These are phyloP conservation scores for Salvia hispanica DNA, from an alignment of 257 asterid species.

Conservation along the genomic window DNA sequence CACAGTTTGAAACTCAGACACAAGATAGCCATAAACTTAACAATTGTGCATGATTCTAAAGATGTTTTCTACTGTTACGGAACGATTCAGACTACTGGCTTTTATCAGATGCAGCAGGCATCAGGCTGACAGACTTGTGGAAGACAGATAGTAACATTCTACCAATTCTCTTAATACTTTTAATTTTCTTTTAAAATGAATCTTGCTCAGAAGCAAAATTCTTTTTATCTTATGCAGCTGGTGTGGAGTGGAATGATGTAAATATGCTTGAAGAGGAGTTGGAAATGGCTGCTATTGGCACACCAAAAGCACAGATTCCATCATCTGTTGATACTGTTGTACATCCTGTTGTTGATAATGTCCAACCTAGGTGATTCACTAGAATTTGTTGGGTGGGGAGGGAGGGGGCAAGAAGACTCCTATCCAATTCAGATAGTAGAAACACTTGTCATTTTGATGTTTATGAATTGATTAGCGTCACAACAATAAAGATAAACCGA, in stretches of 20 bases:
- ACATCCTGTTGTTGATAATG: slow-evolving; percentile 39
- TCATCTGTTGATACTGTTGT: slow-evolving; percentile 42
- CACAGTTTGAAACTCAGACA: slow-evolving; percentile 44
- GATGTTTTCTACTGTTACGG: slow-evolving; percentile 45
- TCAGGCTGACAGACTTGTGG: slow-evolving; percentile 97
- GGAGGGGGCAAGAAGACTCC: neutral
- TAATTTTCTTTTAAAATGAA: neutral
- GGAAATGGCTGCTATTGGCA: slow-evolving; percentile 51
- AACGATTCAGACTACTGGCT: slow-evolving; percentile 91
- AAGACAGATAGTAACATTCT: slow-evolving; percentile 64
- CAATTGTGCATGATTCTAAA: slow-evolving; percentile 37
- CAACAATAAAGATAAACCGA: no score
- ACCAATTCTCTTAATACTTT: slow-evolving; percentile 15
- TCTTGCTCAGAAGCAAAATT: slow-evolving; percentile 13
- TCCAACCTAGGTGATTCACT: slow-evolving; percentile 57
- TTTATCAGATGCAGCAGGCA: no score
- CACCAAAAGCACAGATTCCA: slow-evolving; percentile 52
- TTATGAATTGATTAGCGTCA: no score
- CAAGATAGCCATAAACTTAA: slow-evolving; percentile 47
- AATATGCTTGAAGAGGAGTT: slow-evolving; percentile 58
- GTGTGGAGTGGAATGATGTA: slow-evolving; percentile 64
- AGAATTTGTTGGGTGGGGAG: neutral
- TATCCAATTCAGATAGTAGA: slow-evolving; percentile 24
- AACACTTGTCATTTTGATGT: slow-evolving; percentile 14
- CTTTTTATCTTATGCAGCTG: slow-evolving; percentile 45